A percentile compares a stretch with the other conserved stretches of the same genome.
Conservation (phyloP, 768 basidiomycete species). For the Symmetrospora coprosmae region DNA sequence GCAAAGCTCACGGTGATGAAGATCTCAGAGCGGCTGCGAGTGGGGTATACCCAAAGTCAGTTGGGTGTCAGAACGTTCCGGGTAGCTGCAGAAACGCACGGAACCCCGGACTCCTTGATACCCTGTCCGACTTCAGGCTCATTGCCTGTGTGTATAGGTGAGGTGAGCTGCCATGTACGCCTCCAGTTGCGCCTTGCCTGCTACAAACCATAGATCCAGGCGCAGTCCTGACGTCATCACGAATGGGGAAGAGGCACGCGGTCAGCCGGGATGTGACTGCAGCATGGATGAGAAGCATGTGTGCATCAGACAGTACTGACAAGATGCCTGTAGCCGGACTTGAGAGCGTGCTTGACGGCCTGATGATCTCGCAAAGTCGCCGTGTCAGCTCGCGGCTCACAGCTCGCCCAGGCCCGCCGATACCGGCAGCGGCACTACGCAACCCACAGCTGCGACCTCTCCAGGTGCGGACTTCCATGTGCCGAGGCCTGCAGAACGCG, state of each 20-base stretch:
- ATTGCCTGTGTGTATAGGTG: constrained; percentile 41
- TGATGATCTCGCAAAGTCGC: too few species aligned
- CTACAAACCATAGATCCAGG: constrained; percentile 27
- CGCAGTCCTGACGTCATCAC: constrained; percentile 17
- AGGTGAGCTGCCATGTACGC: not conserved
- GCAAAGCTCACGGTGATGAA: constrained; percentile 58
- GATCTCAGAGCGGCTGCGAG: constrained; percentile 41
- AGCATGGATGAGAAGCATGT: constrained; percentile 43
- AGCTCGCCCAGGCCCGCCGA: constrained; percentile 38
- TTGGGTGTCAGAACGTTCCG: not conserved
- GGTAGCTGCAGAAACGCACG: constrained; percentile 39
- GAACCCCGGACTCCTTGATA: constrained; percentile 59
- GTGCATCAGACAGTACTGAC: constrained; percentile 53
- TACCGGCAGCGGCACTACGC: constrained; percentile 39
- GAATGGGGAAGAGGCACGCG: not conserved
- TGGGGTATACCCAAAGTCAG: not conserved
- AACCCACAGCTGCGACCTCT: constrained; percentile 54
- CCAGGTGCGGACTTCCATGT: constrained; percentile 27
- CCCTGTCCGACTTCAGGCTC: constrained; percentile 70
- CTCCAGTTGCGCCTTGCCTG: constrained; percentile 28
- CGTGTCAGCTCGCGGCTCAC: constrained; percentile 33
- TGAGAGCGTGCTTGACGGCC: constrained; percentile 59
- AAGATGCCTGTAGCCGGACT: constrained; percentile 49
- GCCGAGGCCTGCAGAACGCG: constrained; percentile 19
- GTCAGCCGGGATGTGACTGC: not conserved